phyloP scores from a whole-genome alignment of 768 basidiomycete genomes.

The Hemileccinum impolitum region DNA sequence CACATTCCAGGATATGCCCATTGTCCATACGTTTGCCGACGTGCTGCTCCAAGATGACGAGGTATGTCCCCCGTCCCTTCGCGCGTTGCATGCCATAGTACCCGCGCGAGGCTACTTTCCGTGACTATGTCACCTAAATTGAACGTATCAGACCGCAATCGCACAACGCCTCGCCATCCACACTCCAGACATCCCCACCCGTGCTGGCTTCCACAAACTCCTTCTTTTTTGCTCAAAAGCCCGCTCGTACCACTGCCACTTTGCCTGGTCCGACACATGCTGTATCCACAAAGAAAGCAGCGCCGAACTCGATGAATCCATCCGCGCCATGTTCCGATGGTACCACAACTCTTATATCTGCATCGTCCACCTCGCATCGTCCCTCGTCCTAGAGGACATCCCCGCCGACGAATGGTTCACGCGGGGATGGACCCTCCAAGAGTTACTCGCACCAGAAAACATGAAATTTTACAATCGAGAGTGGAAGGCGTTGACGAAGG shows the following conservation, averaged over 20 bases:
- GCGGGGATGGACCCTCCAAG: constrained; percentile 15
- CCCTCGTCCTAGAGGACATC: constrained; percentile 8
- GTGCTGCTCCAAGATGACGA: constrained; percentile 1
- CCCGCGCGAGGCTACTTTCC: not conserved
- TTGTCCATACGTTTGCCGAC: not conserved
- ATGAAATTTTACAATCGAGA: constrained; percentile 16
- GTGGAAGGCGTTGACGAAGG: constrained; percentile 3
- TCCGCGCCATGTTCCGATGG: constrained; percentile 28
- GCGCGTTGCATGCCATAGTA: not conserved
- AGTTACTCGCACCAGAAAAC: constrained; percentile 16
- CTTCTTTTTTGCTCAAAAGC: constrained; percentile 11
- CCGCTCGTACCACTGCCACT: constrained; percentile 3
- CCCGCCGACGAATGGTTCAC: constrained; percentile 19
- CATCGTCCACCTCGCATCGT: constrained; percentile 15
- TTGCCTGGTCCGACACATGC: constrained; percentile 22
- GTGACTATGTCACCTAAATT: too few species aligned
- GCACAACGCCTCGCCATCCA: not conserved
- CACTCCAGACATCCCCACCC: not conserved
- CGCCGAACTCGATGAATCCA: constrained; percentile 23
- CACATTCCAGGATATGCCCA: constrained; percentile 7
- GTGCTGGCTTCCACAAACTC: constrained; percentile 7
- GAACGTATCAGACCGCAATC: not conserved
- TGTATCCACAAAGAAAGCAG: constrained; percentile 26
- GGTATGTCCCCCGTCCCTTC: not conserved
- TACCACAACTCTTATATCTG: constrained; percentile 18